Evolutionary conservation across 225 moss, liverwort and hornwort genomes (phyloP).

Genomic region (Rhytidiadelphus loreus): DNA sequence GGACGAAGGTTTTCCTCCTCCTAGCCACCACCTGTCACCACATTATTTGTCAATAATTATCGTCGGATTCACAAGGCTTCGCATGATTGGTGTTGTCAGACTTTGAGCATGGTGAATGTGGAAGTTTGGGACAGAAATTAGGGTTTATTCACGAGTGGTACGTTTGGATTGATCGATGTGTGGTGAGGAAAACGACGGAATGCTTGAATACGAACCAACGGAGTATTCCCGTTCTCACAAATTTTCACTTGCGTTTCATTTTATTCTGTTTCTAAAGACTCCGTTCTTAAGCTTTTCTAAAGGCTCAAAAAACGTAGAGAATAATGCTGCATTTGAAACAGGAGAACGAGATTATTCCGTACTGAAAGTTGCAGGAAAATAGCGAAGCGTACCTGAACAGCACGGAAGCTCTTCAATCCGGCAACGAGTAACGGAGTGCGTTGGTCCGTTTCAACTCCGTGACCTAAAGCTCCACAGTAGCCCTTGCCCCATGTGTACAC

Average conservation of each 20-base stretch:
- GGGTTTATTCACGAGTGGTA: not conserved
- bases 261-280: not conserved
- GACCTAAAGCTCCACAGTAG: conserved; percentile 92
- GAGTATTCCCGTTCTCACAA: not conserved
- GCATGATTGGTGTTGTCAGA: not conserved
- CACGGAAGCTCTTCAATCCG: conserved; percentile 42
- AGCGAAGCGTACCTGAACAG: conserved; percentile 49
- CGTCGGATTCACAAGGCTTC: not conserved
- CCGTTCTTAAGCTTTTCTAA: not conserved
- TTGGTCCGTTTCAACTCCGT: conserved; percentile 62
- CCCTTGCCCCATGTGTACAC: conserved; percentile 96
- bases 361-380: not conserved
- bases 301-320: too few species aligned
- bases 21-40: conserved; percentile 49
- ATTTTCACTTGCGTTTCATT: not conserved
- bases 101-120: not conserved
- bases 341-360: not conserved
- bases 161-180: not conserved
- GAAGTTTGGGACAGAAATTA: not conserved
- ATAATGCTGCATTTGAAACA: not conserved
- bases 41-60: not conserved
- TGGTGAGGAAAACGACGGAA: not conserved
- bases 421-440: conserved; percentile 34
- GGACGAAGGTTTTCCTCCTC: conserved; percentile 71
- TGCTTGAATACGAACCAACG: not conserved